These are phyloP conservation scores for Phytophthora tentaculata DNA, from an alignment of 352 stramenopile genomes.

Conservation along the genomic window DNA sequence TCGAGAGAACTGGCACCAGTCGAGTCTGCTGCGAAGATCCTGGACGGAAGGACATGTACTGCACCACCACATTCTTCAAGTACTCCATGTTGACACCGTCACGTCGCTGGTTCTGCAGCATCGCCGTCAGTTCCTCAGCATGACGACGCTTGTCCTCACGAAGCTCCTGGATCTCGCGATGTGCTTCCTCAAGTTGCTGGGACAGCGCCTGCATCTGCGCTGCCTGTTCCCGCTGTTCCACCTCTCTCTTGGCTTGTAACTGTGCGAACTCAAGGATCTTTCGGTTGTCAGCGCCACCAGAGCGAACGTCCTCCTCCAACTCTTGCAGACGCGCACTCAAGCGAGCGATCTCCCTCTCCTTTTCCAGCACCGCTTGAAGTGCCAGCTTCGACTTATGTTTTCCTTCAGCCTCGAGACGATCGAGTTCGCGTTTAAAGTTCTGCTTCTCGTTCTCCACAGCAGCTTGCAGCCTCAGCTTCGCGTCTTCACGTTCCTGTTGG, in stretches of 20 bases:
- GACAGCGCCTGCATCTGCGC: slow-evolving; percentile 61
- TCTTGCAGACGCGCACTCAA: slow-evolving; percentile 63
- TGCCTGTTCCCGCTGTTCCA: slow-evolving; percentile 62
- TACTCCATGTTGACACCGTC: slow-evolving; percentile 92
- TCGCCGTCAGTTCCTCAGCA: slow-evolving; percentile 70
- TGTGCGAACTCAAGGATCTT: slow-evolving; percentile 90
- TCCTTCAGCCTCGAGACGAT: slow-evolving; percentile 75
- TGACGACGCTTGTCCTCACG: slow-evolving; percentile 63
- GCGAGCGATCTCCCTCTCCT: slow-evolving; percentile 74
- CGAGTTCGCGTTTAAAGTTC: slow-evolving; percentile 56
- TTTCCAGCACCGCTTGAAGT: slow-evolving; percentile 77
- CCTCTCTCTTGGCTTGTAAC: slow-evolving; percentile 84
- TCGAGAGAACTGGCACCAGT: slow-evolving; percentile 85
- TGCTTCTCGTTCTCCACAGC: slow-evolving; percentile 55
- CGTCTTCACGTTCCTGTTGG: slow-evolving; percentile 39
- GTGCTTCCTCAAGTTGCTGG: slow-evolving; percentile 47
- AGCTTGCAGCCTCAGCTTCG: slow-evolving; percentile 38
- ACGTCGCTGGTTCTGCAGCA: slow-evolving; percentile 83
- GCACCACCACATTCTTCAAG: slow-evolving; percentile 91
- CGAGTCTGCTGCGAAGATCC: slow-evolving; percentile 82
- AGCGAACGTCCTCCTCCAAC: slow-evolving; percentile 87
- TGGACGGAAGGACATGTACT: slow-evolving; percentile 90
- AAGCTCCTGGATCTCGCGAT: slow-evolving; percentile 61
- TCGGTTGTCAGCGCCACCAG: slow-evolving; percentile 81
- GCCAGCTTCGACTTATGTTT: slow-evolving; percentile 90